Conservation (phyloP, 352 stramenopile species). For the Pythium utonaiense region DNA sequence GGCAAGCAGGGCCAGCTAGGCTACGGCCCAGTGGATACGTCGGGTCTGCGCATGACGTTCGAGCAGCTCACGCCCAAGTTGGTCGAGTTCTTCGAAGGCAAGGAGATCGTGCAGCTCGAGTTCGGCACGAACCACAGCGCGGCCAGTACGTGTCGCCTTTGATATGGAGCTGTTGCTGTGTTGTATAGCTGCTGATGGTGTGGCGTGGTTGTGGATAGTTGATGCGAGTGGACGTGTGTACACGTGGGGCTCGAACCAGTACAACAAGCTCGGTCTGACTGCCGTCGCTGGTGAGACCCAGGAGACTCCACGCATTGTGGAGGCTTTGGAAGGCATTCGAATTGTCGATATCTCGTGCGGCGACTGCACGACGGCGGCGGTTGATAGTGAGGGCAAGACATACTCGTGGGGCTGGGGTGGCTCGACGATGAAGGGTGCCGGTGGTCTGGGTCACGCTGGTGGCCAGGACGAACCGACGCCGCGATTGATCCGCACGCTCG, state of each 20-base stretch:
- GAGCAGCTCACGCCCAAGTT: conserved; percentile 75
- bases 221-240: conserved; percentile 67
- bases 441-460: conserved; percentile 67
- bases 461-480: conserved; percentile 73
- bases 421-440: conserved; percentile 77
- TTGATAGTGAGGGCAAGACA: conserved; percentile 83
- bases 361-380: conserved; percentile 82
- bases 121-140: conserved; percentile 78
- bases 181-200: neutral
- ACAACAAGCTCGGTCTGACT: conserved; percentile 76
- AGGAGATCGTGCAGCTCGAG: conserved; percentile 61
- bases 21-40: conserved; percentile 74
- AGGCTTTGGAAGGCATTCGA: conserved; percentile 60
- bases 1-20: conserved; percentile 84
- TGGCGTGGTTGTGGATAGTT: conserved; percentile 31
- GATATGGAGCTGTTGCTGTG: neutral
- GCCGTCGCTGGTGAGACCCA: conserved; percentile 45
- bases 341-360: conserved; percentile 85
- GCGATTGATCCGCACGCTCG: conserved; percentile 59
- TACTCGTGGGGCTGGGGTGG: conserved; percentile 91
- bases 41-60: conserved; percentile 83
- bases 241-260: conserved; percentile 89
- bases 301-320: conserved; percentile 51
- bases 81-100: conserved; percentile 64
- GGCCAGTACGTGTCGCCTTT: conserved; percentile 48